These are phyloP conservation scores for Decorospora gaudefroyi DNA, from an alignment of 2,329 filamentous ascomycete species.

Conservation along the genomic window DNA sequence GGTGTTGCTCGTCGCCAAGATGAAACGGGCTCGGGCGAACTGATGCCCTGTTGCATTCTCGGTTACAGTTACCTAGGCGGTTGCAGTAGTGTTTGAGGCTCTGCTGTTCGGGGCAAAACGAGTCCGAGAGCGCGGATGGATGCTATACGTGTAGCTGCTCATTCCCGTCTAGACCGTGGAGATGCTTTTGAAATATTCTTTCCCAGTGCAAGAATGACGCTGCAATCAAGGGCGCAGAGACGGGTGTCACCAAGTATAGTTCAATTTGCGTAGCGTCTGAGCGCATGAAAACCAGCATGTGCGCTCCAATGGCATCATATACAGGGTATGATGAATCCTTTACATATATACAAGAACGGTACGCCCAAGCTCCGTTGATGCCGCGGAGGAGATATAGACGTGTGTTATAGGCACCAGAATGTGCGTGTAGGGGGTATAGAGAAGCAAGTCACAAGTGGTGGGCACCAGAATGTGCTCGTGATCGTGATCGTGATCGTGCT, in stretches of 20 bases:
- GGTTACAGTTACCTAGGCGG: slow-evolving; percentile 16
- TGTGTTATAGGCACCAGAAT: slow-evolving; percentile 17
- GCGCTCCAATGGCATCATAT: slow-evolving; percentile 15
- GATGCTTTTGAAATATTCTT: no score
- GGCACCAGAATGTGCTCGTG: slow-evolving; percentile 19
- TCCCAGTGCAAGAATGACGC: background rate
- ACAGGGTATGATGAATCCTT: slow-evolving; percentile 21
- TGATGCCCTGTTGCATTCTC: slow-evolving; percentile 13
- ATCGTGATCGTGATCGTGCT: no score
- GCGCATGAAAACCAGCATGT: slow-evolving; percentile 28
- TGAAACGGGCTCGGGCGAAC: slow-evolving; percentile 18
- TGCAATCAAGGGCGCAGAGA: background rate
- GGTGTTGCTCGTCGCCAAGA: slow-evolving; percentile 16
- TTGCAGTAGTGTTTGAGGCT: slow-evolving; percentile 22
- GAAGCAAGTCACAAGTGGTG: background rate
- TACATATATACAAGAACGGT: slow-evolving; percentile 31
- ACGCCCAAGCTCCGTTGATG: slow-evolving; percentile 22
- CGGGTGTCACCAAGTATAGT: slow-evolving; percentile 15
- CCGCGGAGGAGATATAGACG: slow-evolving; percentile 8
- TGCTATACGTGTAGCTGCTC: no score
- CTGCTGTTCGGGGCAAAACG: slow-evolving; percentile 13
- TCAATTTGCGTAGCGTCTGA: slow-evolving; percentile 31
- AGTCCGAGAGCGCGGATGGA: slow-evolving; percentile 2
- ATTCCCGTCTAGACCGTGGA: no score
- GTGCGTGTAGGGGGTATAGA: slow-evolving; percentile 12